Evolutionary conservation across 805 yeast genomes (phyloP), one percentile per base, ranked within the genome.

Genomic region (Wickerhamomyces chaumierensis): DNA sequence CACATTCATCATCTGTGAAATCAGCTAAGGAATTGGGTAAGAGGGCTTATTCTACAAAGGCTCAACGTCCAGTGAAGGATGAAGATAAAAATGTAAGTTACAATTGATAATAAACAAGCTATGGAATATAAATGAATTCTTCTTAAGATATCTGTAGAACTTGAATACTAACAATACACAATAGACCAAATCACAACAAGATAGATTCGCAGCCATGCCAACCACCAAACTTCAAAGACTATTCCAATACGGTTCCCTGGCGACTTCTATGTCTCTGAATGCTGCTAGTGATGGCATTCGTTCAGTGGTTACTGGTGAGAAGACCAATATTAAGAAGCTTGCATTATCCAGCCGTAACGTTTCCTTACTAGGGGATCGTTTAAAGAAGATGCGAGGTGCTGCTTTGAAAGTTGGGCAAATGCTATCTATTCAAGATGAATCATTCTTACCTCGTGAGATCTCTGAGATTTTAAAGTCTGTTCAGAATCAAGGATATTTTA

Each of bases 311-410:
- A 56, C 66, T 18, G 81, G 81, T 3, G 56, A 65, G 15, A 50
- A 65, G 0, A 66, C 78, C 7, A 59, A 71, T 27, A 56, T 78
- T 57, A 73, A 72, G 43, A 66, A 73, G 2, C 55, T 86, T 34
- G 65, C 94, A 2, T 65, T 92, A 49, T 79, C 84, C 3, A 88
- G 94, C 6, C 71, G 73, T 15, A 92, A 90, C 57, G 78, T 92
- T 33, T 95, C 90, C 51, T 61, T 94, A 38, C 75, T 92, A 66
- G 94, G 95, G 12, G 77, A 75, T 49, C 87, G 86, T 57, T 76
- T 92, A 49, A 75, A 92, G 37, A 78, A 84, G 53, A 92, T 92
- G 98, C 73, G 98, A 54, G 98, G 98, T n/a, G 98, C 97, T 2
- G 98, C 98, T 3, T 67, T 92, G 54, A 92, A 92, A 55, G 73